Percentiles rank a stretch among this genome's conserved stretches.
phyloP scores from a whole-genome alignment of 148 eudicot species.

The Arctostaphylos glauca region DNA sequence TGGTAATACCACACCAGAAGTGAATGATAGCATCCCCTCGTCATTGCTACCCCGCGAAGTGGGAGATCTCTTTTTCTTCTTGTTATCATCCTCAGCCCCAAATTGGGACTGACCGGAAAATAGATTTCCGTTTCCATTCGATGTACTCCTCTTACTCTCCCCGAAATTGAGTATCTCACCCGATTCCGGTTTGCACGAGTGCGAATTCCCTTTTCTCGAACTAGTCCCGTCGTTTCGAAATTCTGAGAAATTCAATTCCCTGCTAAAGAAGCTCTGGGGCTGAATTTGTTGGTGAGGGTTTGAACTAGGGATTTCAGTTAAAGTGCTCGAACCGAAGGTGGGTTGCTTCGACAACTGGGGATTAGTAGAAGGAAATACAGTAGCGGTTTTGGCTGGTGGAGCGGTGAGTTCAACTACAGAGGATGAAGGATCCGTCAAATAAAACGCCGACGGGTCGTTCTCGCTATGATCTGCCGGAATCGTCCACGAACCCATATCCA shows the following conservation, averaged over 20 bases:
- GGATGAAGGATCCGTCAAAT: constrained; percentile 59
- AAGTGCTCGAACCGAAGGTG: constrained; percentile 22
- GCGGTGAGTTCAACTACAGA: constrained; percentile 17
- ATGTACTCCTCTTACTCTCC: constrained; percentile 34
- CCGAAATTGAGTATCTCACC: constrained; percentile 74
- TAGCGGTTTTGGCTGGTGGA: neutral
- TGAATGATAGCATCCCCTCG: constrained; percentile 77
- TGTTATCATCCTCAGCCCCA: constrained; percentile 39
- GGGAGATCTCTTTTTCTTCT: constrained; percentile 61
- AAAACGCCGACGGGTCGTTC: constrained; percentile 67
- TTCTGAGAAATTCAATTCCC: constrained; percentile 67
- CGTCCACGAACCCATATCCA: constrained; percentile 15
- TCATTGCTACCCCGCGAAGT: constrained; percentile 58
- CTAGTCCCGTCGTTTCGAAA: constrained; percentile 37
- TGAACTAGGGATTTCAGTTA: constrained; percentile 33
- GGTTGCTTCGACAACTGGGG: constrained; percentile 25
- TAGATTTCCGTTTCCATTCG: constrained; percentile 19
- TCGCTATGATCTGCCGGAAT: constrained; percentile 31
- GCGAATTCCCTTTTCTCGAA: constrained; percentile 30
- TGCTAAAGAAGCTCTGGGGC: constrained; percentile 25
- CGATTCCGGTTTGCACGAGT: constrained; percentile 53
- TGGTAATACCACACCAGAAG: constrained; percentile 60
- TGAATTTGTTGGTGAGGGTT: constrained; percentile 23
- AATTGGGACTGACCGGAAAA: constrained; percentile 39
- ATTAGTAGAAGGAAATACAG: neutral